Evolutionary conservation across 2,329 filamentous ascomycete genomes (phyloP), one percentile per base, ranked within the genome.

Genomic region (Claviceps purpurea): DNA sequence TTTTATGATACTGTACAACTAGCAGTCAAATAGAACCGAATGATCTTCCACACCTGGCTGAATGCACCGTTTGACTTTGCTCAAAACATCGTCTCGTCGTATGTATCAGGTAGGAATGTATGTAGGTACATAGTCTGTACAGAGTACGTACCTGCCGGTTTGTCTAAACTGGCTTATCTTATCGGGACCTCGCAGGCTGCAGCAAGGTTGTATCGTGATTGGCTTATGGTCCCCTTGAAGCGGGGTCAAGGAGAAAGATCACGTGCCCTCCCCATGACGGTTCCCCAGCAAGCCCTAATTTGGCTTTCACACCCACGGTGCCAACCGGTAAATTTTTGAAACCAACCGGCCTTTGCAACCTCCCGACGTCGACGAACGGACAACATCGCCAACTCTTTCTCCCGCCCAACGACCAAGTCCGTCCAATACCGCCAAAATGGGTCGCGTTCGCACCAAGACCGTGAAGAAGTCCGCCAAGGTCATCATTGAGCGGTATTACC

Each of bases 401-500:
- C 63, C 59, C 64, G 56, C 63, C 65, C 63, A 64, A 62, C 61
- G 61, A 59, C 57, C 64, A 63, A 55, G 49, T 38, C 62, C 63
- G 67, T 62, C 62, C 62, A 72, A 73, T 64, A 74, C 75, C 73
- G 76, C 65, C 75, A 82, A 79, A 68, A 83, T 82, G 79, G 79
- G 79, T 81, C 78, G 79, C 73, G 80, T 84, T 71, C 78, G 80
- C 62, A 84, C 80, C 62, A 84, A 84, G 77, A 84, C 80, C 58
- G 78, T 81, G 64, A 82, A 82, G 78, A 81, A 81, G 77, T 81
- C 77, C 81, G 90, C 93, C 79, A 98, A 98, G 87, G 89, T 96
- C 82, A 91, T 97, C 79, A 97, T 98, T 77, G 90, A 96, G 86
- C 83, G 87, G 63, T 94, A 93, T 81, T 94, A 95, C 79, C 93